Evolutionary conservation across 306 rosid species (phyloP).

Genomic region (Pyrus betulifolia): DNA sequence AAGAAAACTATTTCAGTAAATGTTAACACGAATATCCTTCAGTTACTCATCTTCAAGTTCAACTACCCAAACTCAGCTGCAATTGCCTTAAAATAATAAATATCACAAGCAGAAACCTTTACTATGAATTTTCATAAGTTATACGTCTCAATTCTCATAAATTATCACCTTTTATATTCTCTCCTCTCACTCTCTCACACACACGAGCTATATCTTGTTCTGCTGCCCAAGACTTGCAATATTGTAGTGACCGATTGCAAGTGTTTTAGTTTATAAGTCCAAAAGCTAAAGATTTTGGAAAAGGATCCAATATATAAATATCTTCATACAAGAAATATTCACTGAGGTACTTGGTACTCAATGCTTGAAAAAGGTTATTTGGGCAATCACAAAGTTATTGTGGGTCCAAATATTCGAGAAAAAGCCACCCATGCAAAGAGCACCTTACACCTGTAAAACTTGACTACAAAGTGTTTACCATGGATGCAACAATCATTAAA

Average conservation of each 20-base stretch:
- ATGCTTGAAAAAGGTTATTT: background rate
- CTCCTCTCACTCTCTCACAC: too few relatives aligned
- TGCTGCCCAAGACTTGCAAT: background rate
- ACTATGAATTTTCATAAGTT: background rate
- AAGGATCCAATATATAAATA: background rate
- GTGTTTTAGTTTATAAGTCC: background rate
- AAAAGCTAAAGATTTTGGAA: background rate
- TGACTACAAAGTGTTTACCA: background rate
- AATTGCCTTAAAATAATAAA: background rate
- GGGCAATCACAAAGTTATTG: background rate
- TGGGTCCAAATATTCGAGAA: background rate
- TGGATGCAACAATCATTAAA: background rate
- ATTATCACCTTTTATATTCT: too few relatives aligned
- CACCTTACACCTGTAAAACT: background rate
- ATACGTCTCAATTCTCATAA: background rate
- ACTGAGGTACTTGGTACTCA: background rate
- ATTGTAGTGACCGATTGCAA: background rate
- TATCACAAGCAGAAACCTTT: background rate
- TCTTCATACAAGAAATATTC: background rate
- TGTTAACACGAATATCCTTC: background rate
- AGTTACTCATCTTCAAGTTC: background rate
- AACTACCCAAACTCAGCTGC: background rate
- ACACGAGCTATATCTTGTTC: too few relatives aligned
- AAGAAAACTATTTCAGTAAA: constrained; percentile 14
- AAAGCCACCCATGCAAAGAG: background rate